phyloP scores from a whole-genome alignment of 176 grass and related monocot species.

The Triticum timopheevii region DNA sequence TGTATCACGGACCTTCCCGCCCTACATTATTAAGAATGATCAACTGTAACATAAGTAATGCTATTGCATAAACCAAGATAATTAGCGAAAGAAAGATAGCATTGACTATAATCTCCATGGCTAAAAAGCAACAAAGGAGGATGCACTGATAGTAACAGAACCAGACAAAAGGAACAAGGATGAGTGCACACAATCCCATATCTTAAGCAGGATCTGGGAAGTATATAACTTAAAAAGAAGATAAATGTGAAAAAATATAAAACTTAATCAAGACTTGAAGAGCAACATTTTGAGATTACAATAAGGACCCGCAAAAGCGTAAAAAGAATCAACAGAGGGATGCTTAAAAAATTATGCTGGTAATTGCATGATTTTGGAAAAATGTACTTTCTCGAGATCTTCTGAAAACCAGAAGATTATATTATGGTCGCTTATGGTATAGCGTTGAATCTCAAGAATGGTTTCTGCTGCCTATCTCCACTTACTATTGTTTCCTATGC shows the following conservation, averaged over 20 bases:
- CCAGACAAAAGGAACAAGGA: not conserved
- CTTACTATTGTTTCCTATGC: not conserved
- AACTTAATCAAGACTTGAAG: not conserved
- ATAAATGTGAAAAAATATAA: not conserved
- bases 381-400: not conserved
- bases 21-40: constrained; percentile 42
- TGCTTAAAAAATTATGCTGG: not conserved
- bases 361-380: not conserved
- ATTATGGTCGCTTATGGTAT: not conserved
- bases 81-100: not conserved
- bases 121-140: not conserved
- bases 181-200: not conserved
- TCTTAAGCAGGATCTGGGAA: not conserved
- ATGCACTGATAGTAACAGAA: not conserved
- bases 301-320: not conserved
- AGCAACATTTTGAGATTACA: constrained; percentile 8
- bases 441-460: not conserved
- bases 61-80: constrained; percentile 1
- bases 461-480: not conserved
- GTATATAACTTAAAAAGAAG: not conserved
- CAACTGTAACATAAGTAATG: not conserved
- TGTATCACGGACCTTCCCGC: constrained; percentile 75
- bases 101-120: not conserved
- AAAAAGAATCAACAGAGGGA: not conserved
- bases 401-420: not conserved